phyloP scores from a whole-genome alignment of 2,329 filamentous ascomycete genomes.

The Elsinoe australis region DNA sequence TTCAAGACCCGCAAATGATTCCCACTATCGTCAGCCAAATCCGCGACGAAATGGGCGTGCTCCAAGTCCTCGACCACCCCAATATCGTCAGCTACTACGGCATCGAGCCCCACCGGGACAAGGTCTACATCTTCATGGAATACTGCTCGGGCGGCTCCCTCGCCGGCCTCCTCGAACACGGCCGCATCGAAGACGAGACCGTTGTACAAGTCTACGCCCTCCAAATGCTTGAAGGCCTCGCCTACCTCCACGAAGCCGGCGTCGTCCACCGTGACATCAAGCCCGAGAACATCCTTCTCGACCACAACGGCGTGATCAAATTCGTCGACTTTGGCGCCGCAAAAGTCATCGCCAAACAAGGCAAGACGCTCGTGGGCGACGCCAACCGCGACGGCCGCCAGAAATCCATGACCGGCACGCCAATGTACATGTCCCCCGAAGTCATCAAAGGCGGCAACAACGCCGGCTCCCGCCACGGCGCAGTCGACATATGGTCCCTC shows the following conservation, averaged over 20 bases:
- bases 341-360: conserved; percentile 91
- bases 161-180: conserved; percentile 82
- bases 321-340: conserved; percentile 98
- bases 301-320: conserved; percentile 97
- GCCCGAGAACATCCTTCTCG: conserved; percentile 90
- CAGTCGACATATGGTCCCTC: conserved; percentile 92
- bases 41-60: conserved; percentile 90
- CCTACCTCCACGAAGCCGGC: conserved; percentile 82
- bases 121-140: conserved; percentile 99
- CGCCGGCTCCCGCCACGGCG: conserved; percentile 64
- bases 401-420: conserved; percentile 92
- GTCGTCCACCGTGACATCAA: conserved; percentile 98
- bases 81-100: conserved; percentile 98
- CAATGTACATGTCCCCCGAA: conserved; percentile 99
- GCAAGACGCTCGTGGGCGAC: conserved; percentile 67
- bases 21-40: conserved; percentile 91
- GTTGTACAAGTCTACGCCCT: conserved; percentile 95
- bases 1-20: conserved; percentile 94
- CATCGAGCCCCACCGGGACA: conserved; percentile 95
- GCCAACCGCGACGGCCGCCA: conserved; percentile 43
- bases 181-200: conserved; percentile 93
- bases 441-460: conserved; percentile 88
- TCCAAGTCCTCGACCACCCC: conserved; percentile 91
- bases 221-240: conserved; percentile 87
- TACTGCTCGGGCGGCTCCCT: conserved; percentile 94